A percentile compares a stretch with the other conserved stretches of the same genome.
Conservation (phyloP, 2,329 filamentous ascomycete species). For the Nothophaeocryptopus gaeumannii region DNA sequence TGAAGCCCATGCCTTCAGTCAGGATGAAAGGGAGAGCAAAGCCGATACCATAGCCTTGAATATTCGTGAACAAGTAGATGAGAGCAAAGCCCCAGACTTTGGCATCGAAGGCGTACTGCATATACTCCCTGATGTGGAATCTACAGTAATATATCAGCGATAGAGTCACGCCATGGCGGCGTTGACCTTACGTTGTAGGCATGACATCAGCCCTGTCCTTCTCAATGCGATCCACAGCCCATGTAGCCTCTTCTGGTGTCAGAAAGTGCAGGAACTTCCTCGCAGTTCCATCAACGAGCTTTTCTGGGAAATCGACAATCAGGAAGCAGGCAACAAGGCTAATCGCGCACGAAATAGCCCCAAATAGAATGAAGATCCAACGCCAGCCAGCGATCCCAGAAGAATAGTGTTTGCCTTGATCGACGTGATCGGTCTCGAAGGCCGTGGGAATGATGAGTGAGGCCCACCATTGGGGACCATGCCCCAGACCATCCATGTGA, state of each 20-base stretch:
- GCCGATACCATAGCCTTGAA: conserved; percentile 9
- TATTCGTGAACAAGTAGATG: not conserved
- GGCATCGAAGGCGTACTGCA: conserved; percentile 5
- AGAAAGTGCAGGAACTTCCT: conserved; percentile 4
- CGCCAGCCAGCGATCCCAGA: conserved; percentile 21
- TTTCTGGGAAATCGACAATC: conserved; percentile 17
- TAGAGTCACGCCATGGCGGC: not conserved
- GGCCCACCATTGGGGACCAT: conserved; percentile 7
- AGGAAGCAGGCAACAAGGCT: conserved; percentile 2
- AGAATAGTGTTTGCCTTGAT: conserved; percentile 37
- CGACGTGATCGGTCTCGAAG: not conserved
- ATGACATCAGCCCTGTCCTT: conserved; percentile 13
- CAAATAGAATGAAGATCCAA: conserved; percentile 19
- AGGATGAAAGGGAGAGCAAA: conserved; percentile 15
- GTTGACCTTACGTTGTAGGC: not conserved
- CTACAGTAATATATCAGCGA: not conserved
- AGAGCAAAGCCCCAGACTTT: conserved; percentile 12
- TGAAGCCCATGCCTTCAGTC: conserved; percentile 39
- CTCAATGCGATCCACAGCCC: conserved; percentile 12
- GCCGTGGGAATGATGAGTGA: conserved; percentile 30
- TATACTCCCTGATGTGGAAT: conserved; percentile 5
- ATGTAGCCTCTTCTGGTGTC: conserved; percentile 9
- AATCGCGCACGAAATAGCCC: conserved; percentile 3
- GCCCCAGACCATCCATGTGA: conserved; percentile 30
- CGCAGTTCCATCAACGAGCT: conserved; percentile 2